Evolutionary conservation across 78 protist genomes (phyloP), one percentile per base, ranked within the genome.

Genomic region (Bodo saltans): DNA sequence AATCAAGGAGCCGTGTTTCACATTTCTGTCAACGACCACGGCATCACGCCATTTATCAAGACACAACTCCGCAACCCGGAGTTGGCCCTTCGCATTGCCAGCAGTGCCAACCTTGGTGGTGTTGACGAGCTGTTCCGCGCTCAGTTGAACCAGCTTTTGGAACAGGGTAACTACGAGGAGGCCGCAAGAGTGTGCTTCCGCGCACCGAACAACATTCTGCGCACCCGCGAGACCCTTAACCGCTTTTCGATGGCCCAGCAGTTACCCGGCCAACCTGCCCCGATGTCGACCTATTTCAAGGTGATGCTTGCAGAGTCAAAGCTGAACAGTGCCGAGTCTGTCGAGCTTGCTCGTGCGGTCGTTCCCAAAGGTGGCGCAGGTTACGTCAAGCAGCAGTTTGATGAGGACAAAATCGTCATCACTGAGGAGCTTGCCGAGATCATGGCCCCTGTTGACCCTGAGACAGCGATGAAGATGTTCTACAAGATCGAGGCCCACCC

Each of bases 381-480:
- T 52, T 90, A 94, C 68, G 90, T 97, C 78, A 92, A 97, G 83
- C 81, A 93, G 86, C 96, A 97, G 97, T 70, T 97, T 78, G 69
- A 88, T 30, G 97, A 97, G 90, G 94, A 96, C 87, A 97, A 89
- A 83, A 88, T 98, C 30, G 97, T 93, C 71, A 93, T 95, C 91
- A 78, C 93, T 23, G 99, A 98, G 89, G 96, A 94, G 82, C 94
- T 98, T 42, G 99, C 99, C 38, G 98, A 98, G 87, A 41, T 91
- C 37, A 79, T 96, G 69, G 88, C 90, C 80, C 88, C 34, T 72
- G 70, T 37, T 52, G 92, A 89, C 79, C 70, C 82, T 28, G 85
- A 88, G 67, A 53, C 94, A 3, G 98, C 98, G 8, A 95, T 94
- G 34, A 68, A 91, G n/a, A 87, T 97, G 70, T 97, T 96, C 93